A percentile compares a stretch with the other conserved stretches of the same genome.
Conservation (phyloP, 1,139 yeast genomes). For the Debaryomycetaceae sp. region DNA sequence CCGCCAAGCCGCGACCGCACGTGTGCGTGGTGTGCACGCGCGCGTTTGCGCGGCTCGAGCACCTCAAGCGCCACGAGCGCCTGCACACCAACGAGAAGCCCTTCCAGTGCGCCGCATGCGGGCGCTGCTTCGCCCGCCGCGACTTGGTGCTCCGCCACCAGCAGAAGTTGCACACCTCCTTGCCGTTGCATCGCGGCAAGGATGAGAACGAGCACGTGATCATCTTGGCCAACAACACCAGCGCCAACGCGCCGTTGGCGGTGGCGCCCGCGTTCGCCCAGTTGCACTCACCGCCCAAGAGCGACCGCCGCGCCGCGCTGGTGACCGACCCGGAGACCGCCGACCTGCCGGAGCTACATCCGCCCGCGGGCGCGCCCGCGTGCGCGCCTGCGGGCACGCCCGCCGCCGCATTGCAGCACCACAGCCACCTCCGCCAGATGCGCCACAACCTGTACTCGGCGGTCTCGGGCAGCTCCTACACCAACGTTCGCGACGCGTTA, state of each 20-base stretch:
- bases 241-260: slow-evolving; percentile 43
- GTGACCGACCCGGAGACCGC: no score
- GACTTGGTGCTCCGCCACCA: slow-evolving; percentile 47
- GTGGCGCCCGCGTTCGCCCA: slow-evolving; percentile 10
- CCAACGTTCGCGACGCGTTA: slow-evolving; percentile 45
- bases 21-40: slow-evolving; percentile 28
- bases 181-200: slow-evolving; percentile 13
- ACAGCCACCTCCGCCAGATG: slow-evolving; percentile 12
- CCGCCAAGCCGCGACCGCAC: slow-evolving; percentile 45
- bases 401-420: slow-evolving; percentile 7
- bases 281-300: slow-evolving; percentile 5
- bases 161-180: slow-evolving; percentile 34
- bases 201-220: slow-evolving; percentile 35
- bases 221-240: slow-evolving; percentile 40
- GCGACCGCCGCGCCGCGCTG: no score
- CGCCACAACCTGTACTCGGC: slow-evolving; percentile 85
- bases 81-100: slow-evolving; percentile 33
- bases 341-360: no score
- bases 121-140: slow-evolving; percentile 46
- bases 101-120: slow-evolving; percentile 47
- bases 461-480: slow-evolving; percentile 65
- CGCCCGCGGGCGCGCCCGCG: no score
- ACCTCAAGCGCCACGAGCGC: slow-evolving; percentile 29
- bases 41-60: slow-evolving; percentile 30
- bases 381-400: no score